These are phyloP conservation scores for Taphrina populina DNA, from an alignment of 1,139 yeast species.

Conservation along the genomic window DNA sequence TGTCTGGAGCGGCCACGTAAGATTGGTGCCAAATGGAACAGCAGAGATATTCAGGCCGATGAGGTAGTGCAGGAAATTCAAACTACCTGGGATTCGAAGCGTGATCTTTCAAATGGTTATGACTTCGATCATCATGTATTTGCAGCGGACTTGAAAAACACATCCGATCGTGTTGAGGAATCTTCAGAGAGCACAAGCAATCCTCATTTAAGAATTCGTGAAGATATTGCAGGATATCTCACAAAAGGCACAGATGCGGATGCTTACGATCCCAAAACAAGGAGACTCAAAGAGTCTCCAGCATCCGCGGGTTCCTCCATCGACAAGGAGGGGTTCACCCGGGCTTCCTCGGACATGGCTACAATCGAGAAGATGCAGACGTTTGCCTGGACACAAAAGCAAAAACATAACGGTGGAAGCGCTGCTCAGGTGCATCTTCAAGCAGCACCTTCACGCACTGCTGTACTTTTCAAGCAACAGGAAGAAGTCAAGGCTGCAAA, in stretches of 20 bases:
- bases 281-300: constrained; percentile 49
- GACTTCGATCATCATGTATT: constrained; percentile 63
- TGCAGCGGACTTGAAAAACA: constrained; percentile 50
- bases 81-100: constrained; percentile 58
- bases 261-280: constrained; percentile 58
- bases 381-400: constrained; percentile 37
- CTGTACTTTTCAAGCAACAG: constrained; percentile 50
- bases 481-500: constrained; percentile 45
- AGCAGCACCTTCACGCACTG: constrained; percentile 61
- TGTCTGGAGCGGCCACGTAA: constrained; percentile 56
- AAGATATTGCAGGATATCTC: constrained; percentile 57
- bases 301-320: constrained; percentile 15
- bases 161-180: constrained; percentile 49
- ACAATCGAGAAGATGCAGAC: constrained; percentile 36
- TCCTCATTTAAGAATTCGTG: constrained; percentile 46
- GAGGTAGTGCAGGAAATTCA: constrained; percentile 43
- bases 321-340: constrained; percentile 51
- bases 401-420: neutral
- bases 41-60: constrained; percentile 43
- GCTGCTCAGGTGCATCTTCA: constrained; percentile 48
- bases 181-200: constrained; percentile 29
- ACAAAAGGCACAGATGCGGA: constrained; percentile 46
- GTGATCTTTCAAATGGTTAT: constrained; percentile 79
- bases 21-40: constrained; percentile 47
- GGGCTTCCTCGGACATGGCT: constrained; percentile 51